Evolutionary conservation across 2,329 filamentous ascomycete genomes (phyloP), one percentile per base, ranked within the genome.

Genomic region (Rhinocladiella similis): DNA sequence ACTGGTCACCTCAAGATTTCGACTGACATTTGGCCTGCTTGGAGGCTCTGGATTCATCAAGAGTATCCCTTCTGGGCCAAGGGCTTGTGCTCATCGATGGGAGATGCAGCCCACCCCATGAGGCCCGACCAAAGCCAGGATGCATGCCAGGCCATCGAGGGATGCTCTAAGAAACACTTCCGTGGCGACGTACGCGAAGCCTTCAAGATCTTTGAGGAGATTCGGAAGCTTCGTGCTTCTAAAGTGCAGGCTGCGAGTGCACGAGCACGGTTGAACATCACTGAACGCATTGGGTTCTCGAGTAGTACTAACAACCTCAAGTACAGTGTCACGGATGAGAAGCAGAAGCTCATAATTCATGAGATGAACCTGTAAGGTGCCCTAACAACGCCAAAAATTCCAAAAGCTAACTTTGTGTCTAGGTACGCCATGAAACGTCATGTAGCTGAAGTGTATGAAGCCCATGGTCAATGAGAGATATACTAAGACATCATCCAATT

Each of bases 271-370:
- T 35, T 48, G 27, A 42, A 61, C 38, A 47, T 61, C 41, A 56
- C 36, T 10, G 59, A 61, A 42, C 33, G 59, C 7, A 61, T 61
- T 25, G 56, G 56, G 19, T 58, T 50, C 14, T 50, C 46, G 16
- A 58, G 56, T 25, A 25, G 7, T 25, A 25, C 22, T 33, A 22
- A 45, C 13, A 46, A 46, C 18, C 41, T 36, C 18, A 50, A 77
- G 0, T 88, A 88, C 70, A 83, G 83, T 65, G 85, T 88, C 0
- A 79, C 82, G 59, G 80, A 86, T 50, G 78, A 83, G 62, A 80
- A 75, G 61, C 77, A 81, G 39, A 85, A 85, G 58, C 66, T 88
- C 19, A 88, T 85, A 0, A 86, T 88, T 48, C 83, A 87, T 59
- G 85, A 88, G 68, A 87, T 88, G 83, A 87, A 88, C 22, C 22